Evolutionary conservation across 164 flowering plant genomes (phyloP).

Genomic region (Berberis vulgaris): DNA sequence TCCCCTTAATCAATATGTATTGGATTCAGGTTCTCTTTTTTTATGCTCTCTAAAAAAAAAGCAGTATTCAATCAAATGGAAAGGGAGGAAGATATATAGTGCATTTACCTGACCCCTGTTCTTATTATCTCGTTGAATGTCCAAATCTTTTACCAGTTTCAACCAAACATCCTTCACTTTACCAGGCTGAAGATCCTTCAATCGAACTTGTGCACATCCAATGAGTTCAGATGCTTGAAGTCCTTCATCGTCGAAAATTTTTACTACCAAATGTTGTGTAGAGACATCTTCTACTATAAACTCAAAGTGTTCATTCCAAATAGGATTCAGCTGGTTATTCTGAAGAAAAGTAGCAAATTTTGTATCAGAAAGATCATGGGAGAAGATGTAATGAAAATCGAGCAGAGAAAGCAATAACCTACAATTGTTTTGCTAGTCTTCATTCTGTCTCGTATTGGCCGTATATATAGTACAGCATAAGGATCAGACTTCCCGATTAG

Average conservation of each 20-base stretch:
- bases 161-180: conserved; percentile 97
- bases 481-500: conserved; percentile 97
- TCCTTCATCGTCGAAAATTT: conserved; percentile 87
- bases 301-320: conserved; percentile 98
- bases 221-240: conserved; percentile 82
- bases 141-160: conserved; percentile 95
- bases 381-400: not conserved
- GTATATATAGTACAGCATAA: conserved; percentile 69
- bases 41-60: not conserved
- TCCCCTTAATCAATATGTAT: too few relatives aligned
- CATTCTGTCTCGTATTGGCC: conserved; percentile 79
- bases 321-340: conserved; percentile 90
- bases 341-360: conserved; percentile 21
- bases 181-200: conserved; percentile 81
- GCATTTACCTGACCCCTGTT: conserved; percentile 79
- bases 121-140: conserved; percentile 83
- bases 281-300: conserved; percentile 83
- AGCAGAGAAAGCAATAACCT: conserved; percentile 17
- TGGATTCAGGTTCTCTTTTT: not conserved
- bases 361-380: not conserved
- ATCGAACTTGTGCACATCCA: conserved; percentile 69
- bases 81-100: not conserved
- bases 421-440: conserved; percentile 85
- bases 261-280: conserved; percentile 82
- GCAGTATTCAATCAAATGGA: not conserved